A percentile compares a stretch with the other conserved stretches of the same genome.
phyloP scores from a whole-genome alignment of 2,329 filamentous ascomycete genomes.

The Periglandula ipomoeae region DNA sequence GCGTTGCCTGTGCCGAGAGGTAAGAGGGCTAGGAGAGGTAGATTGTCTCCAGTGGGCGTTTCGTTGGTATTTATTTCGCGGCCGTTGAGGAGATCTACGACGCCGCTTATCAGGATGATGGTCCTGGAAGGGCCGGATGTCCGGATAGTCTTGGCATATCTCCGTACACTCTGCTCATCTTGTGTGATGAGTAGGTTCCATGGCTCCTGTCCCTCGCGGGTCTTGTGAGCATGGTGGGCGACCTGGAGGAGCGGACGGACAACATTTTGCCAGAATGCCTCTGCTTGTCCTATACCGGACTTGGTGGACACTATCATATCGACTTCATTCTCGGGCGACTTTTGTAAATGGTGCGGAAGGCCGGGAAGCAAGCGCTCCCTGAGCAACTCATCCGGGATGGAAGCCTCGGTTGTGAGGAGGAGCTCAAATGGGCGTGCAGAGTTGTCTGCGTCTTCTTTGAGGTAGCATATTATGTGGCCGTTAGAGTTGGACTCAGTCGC shows the following conservation, averaged over 20 bases:
- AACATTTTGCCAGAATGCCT: constrained; percentile 43
- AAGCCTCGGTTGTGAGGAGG: constrained; percentile 17
- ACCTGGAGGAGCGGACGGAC: constrained; percentile 45
- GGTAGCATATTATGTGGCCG: constrained; percentile 24
- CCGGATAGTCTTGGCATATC: constrained; percentile 42
- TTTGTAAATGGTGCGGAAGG: constrained; percentile 29
- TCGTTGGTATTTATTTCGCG: constrained; percentile 13
- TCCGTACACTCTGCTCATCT: constrained; percentile 51
- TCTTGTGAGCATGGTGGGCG: constrained; percentile 15
- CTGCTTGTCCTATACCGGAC: constrained; percentile 53
- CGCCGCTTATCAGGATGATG: constrained; percentile 74
- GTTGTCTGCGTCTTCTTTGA: constrained; percentile 25
- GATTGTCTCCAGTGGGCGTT: background rate
- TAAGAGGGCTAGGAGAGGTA: constrained; percentile 42
- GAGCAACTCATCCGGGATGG: constrained; percentile 26
- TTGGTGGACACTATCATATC: constrained; percentile 59
- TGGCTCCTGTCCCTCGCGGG: background rate
- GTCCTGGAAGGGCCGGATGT: constrained; percentile 27
- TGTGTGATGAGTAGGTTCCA: constrained; percentile 48
- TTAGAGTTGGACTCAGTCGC: background rate
- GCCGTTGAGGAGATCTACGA: constrained; percentile 72
- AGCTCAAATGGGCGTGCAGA: constrained; percentile 17
- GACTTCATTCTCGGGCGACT: constrained; percentile 23
- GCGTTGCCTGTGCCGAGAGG: constrained; percentile 60
- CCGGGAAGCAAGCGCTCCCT: constrained; percentile 21